Percentiles rank a stretch among this genome's conserved stretches.
Evolutionary conservation across 192 early-diverging fungal genomes (phyloP).

Genomic region (Rhizophagus prolifer): DNA sequence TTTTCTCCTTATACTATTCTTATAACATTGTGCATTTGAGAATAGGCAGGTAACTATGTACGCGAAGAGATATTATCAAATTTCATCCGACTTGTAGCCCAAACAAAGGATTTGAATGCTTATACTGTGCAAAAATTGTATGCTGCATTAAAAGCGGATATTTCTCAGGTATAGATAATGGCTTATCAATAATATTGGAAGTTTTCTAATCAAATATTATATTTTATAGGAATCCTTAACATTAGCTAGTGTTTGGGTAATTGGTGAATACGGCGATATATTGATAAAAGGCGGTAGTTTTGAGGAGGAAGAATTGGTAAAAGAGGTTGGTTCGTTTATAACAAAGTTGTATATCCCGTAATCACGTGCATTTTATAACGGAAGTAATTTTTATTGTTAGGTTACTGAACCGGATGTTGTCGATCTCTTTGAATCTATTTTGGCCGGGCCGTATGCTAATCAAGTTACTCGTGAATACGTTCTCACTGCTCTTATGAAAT

Average conservation of each 20-base stretch:
- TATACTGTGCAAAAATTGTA: conserved; percentile 91
- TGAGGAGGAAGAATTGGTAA: conserved; percentile 66
- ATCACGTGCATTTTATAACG: neutral
- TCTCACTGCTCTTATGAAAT: conserved; percentile 86
- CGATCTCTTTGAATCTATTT: conserved; percentile 69
- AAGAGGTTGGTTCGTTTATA: conserved; percentile 42
- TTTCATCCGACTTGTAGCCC: conserved; percentile 88
- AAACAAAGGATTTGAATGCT: conserved; percentile 75
- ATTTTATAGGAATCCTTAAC: conserved; percentile 82
- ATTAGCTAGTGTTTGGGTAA: conserved; percentile 86
- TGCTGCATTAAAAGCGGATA: conserved; percentile 76
- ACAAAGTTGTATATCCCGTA: neutral
- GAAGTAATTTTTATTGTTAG: conserved; percentile 21
- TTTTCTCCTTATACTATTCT: neutral
- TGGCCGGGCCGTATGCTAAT: conserved; percentile 80
- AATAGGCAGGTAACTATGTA: conserved; percentile 63
- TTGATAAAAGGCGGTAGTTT: conserved; percentile 68
- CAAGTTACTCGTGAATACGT: conserved; percentile 77
- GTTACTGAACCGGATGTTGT: conserved; percentile 75
- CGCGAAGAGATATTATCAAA: conserved; percentile 76
- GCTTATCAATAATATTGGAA: neutral
- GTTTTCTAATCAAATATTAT: conserved; percentile 21
- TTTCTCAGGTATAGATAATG: conserved; percentile 47
- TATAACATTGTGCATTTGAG: neutral
- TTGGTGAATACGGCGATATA: conserved; percentile 96